Base-by-base conservation (phyloP, 768 basidiomycete species). In the Stropharia rugosoannulata region DNA sequence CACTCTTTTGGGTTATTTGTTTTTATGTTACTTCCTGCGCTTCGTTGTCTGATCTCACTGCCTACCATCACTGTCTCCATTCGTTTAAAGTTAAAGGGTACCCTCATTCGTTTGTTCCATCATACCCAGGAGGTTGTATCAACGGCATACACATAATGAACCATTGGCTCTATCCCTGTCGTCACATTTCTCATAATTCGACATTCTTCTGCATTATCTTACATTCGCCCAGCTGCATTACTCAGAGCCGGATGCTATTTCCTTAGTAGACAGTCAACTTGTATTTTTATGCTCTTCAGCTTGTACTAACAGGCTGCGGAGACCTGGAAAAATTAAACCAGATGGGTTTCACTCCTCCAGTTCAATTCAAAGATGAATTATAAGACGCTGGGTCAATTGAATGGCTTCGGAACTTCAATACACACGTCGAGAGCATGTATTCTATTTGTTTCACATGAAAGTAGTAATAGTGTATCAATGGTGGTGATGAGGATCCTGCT, bases 401-500 rank as follows among this genome's bases (percentile, higher is more conserved):
- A n/a, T 29, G 40, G 40, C 39, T 45, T 46, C 43, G 13, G n/a
- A 37, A 15, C 29, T 27, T 45, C 13, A 27, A 32, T 19, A 29
- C 22, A 43, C 32, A 32, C 36, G 22, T 41, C 18, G 43, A 41
- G 54, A 42, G 27, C 39, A 57, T 22, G 29, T 49, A 51, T 50
- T 60, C 59, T 64, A 59, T 29, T 64, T 56, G 61, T 56, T 49
- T 49, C 40, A 57, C 42, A 58, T 50, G 57, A 57, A 48, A 54
- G 42, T 50, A 42, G 57, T 12, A 44, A 47, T 29, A 56, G 44
- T 25, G 42, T 70, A 70, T 79, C 70, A 75, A 70, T 90, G 86
- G 61, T 92, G 86, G 68, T 91, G 86, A 67, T 93, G 87, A 40
- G 82, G 88, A 18, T 81, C 86, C 71, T 94, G 92, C 70, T 96